Evolutionary conservation across 2,329 filamentous ascomycete genomes (phyloP).

Genomic region (Beauveria sp.): DNA sequence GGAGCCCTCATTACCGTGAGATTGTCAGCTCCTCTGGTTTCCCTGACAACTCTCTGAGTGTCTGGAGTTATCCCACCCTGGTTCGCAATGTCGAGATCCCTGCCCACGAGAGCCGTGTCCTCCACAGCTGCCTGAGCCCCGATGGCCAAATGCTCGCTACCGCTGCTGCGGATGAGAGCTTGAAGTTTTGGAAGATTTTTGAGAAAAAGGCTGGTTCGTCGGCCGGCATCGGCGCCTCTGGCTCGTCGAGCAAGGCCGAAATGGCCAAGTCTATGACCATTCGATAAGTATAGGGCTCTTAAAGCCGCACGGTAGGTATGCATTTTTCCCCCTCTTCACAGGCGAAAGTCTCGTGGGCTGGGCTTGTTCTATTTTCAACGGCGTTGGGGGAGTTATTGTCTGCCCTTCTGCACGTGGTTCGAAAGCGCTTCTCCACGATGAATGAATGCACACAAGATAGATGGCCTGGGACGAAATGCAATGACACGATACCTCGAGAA

Average conservation of each 20-base stretch:
- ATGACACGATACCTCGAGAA: conserved; percentile 5
- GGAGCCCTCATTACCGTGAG: conserved; percentile 96
- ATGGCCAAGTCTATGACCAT: conserved; percentile 96
- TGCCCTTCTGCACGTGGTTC: conserved; percentile 39
- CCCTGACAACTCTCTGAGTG: conserved; percentile 97
- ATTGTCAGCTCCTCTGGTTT: conserved; percentile 96
- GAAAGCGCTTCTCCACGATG: conserved; percentile 40
- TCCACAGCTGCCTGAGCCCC: conserved; percentile 94
- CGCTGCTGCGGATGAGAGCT: conserved; percentile 86
- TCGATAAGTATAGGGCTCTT: conserved; percentile 44
- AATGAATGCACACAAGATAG: conserved; percentile 21
- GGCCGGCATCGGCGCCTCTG: conserved; percentile 56
- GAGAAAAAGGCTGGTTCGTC: conserved; percentile 87
- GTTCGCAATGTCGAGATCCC: conserved; percentile 98
- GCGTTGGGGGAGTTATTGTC: conserved; percentile 39
- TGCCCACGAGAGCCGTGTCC: conserved; percentile 90
- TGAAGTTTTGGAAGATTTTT: conserved; percentile 99
- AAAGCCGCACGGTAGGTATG: conserved; percentile 38
- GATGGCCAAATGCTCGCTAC: conserved; percentile 98
- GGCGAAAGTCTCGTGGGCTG: conserved; percentile 26
- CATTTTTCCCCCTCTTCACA: conserved; percentile 31
- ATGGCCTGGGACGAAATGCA: conserved; percentile 18
- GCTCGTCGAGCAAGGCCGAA: conserved; percentile 68
- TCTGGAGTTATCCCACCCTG: conserved; percentile 97
- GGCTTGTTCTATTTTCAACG: conserved; percentile 38